These are phyloP conservation scores for Russula brevipes DNA, from an alignment of 768 basidiomycete species.

Conservation along the genomic window DNA sequence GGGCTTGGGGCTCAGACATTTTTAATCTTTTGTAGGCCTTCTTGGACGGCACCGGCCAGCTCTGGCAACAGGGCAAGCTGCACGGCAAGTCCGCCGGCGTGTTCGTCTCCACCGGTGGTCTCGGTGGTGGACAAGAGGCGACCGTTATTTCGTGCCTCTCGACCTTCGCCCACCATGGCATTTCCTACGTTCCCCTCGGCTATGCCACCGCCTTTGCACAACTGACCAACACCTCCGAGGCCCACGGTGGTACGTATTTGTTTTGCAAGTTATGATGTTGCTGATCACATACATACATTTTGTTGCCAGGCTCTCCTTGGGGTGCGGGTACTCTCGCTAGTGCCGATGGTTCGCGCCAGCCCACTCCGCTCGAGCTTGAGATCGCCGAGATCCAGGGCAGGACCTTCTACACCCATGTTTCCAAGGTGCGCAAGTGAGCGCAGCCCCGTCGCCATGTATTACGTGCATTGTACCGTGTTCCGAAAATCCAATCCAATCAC, in stretches of 20 bases:
- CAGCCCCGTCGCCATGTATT: background rate
- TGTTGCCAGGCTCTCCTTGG: conserved; percentile 58
- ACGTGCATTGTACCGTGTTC: background rate
- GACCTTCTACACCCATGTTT: conserved; percentile 44
- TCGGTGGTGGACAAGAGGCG: conserved; percentile 75
- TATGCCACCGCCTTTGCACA: conserved; percentile 47
- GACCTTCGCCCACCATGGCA: conserved; percentile 67
- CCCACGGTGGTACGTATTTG: conserved; percentile 59
- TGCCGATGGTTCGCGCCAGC: conserved; percentile 43
- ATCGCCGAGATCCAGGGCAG: conserved; percentile 49
- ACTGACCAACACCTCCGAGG: conserved; percentile 42
- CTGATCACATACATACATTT: background rate
- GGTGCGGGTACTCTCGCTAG: conserved; percentile 65
- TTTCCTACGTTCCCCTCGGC: conserved; percentile 68
- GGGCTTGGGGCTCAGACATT: background rate
- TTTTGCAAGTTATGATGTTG: background rate
- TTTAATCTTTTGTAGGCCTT: conserved; percentile 43
- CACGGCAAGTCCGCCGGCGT: conserved; percentile 70
- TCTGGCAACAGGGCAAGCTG: conserved; percentile 57
- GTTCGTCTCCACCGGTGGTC: conserved; percentile 69
- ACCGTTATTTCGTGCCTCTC: conserved; percentile 50
- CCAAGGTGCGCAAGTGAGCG: conserved; percentile 31
- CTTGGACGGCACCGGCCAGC: conserved; percentile 68
- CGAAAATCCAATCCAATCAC: background rate
- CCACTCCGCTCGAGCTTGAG: conserved; percentile 46